These are phyloP conservation scores for Diutina rugosa DNA, from an alignment of 1,139 yeast genomes.

Conservation along the genomic window DNA sequence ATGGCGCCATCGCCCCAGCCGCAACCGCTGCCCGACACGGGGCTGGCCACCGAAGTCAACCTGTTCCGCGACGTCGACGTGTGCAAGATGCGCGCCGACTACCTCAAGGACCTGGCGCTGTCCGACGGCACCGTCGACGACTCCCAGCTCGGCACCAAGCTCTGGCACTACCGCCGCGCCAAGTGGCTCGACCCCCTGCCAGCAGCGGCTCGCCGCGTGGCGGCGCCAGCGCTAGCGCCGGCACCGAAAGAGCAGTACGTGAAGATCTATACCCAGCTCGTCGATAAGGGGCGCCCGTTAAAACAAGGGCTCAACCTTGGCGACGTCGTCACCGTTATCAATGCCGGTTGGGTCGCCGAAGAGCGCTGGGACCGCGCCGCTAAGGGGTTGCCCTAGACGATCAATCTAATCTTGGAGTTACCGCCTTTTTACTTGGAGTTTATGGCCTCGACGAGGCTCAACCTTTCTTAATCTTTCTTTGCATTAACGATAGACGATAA, in stretches of 20 bases:
- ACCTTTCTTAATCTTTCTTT: no score
- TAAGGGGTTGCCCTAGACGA: constrained; percentile 21
- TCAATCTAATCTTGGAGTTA: neutral
- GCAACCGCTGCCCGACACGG: neutral
- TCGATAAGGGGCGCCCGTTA: constrained; percentile 44
- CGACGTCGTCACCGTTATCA: constrained; percentile 47
- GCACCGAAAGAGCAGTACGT: constrained; percentile 37
- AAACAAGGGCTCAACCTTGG: constrained; percentile 45
- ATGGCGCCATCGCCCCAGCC: neutral
- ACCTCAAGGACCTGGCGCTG: neutral
- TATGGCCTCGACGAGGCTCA: no score
- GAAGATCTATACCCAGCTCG: constrained; percentile 42
- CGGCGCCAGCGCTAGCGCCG: constrained; percentile 19
- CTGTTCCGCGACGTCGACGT: constrained; percentile 17
- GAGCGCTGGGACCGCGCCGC: constrained; percentile 54
- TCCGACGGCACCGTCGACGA: neutral
- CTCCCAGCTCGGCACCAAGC: constrained; percentile 26
- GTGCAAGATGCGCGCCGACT: constrained; percentile 14
- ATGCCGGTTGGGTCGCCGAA: constrained; percentile 59
- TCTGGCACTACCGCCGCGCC: constrained; percentile 49
- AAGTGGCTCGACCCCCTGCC: constrained; percentile 34
- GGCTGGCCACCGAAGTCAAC: neutral
- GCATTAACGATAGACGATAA: neutral
- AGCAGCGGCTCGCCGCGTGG: constrained; percentile 9
- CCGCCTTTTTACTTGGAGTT: no score